Base-by-base conservation (phyloP, 495 filamentous ascomycete genomes). In the Neurospora sp. region DNA sequence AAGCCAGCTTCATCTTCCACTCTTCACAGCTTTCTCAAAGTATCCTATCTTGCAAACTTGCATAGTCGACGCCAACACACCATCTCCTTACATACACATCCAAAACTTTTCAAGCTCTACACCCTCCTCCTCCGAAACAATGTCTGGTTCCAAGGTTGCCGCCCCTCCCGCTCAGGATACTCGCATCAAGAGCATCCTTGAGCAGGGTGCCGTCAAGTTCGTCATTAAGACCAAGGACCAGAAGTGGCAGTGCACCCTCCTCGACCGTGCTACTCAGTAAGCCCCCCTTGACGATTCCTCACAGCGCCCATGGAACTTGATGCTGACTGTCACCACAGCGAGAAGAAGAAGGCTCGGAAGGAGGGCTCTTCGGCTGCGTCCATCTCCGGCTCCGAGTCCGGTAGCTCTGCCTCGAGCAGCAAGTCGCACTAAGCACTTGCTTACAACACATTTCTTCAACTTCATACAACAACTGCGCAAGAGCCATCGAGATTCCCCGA, bases 251-350 rank as follows among this genome's bases (percentile, higher is more conserved):
- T 84, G 83, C 78, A 81, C 78, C 35, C 70, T 86, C 11, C 76
- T 84, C 41, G 82, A 85, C 76, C 81, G 83, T 66, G 77, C 79
- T 69, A 74, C 81, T 70, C 82, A 83, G 84, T 86, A 81, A 79
- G 82, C 9, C 23, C 35, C 39, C 27, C 44, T 39, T 37, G 16
- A 37, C 59, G 2, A n/a, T 69, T 23, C 8, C 4, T 31, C 11
- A 14, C 37, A 27, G 48, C 23, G 18, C 12, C 12, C 40, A 27
- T 70, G 48, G 5, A 16, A 37, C 14, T 66, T 37, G 54, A 66
- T 66, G 27, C 14, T 66, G 14, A 66, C 69, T 31, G 7, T 69
- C 46, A 14, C 8, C 39, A 41, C 73, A 86, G 84, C 71, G 83
- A 86, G 79, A 81, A 77, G 72, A 66, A 70, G 35, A 82, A 79